Conservation (phyloP, 2,329 filamentous ascomycete species). For the Alternaria infectoria region DNA sequence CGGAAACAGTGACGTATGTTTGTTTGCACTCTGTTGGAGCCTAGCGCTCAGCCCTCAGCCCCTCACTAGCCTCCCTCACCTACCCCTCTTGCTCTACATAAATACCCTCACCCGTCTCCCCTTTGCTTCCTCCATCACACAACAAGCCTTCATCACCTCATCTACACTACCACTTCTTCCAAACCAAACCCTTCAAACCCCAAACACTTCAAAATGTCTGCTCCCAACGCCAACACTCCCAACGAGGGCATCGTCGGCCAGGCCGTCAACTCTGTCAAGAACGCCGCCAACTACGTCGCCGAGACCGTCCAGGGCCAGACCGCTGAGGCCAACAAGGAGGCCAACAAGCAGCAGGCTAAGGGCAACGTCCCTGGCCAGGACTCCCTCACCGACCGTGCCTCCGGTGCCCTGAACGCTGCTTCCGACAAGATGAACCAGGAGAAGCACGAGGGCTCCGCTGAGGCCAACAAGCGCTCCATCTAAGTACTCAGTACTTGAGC, state of each 20-base stretch:
- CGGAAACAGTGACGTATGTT: constrained; percentile 1
- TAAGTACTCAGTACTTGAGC: constrained; percentile 24
- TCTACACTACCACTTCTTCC: constrained; percentile 1
- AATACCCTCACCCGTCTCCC: constrained; percentile 16
- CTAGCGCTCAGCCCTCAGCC: constrained; percentile 1
- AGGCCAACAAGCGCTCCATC: constrained; percentile 56
- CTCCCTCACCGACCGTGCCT: constrained; percentile 56
- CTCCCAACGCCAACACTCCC: constrained; percentile 52
- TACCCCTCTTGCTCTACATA: constrained; percentile 19
- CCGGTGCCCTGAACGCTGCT: constrained; percentile 59
- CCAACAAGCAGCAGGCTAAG: constrained; percentile 65
- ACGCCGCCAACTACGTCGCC: constrained; percentile 72
- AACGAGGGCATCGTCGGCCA: constrained; percentile 54
- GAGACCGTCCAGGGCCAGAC: constrained; percentile 66
- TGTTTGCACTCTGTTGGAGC: constrained; percentile 3
- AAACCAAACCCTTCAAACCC: constrained; percentile 15
- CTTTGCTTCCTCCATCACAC: constrained; percentile 20
- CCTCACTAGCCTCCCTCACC: neutral
- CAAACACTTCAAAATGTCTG: constrained; percentile 49
- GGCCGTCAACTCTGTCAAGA: constrained; percentile 52
- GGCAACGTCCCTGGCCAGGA: constrained; percentile 62
- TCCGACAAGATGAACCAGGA: constrained; percentile 61
- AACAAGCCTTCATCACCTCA: constrained; percentile 12
- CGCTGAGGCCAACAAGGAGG: constrained; percentile 67
- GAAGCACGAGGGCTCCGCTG: constrained; percentile 57